These are phyloP conservation scores for Auriscalpium orientale DNA, from an alignment of 768 basidiomycete genomes.

Conservation along the genomic window DNA sequence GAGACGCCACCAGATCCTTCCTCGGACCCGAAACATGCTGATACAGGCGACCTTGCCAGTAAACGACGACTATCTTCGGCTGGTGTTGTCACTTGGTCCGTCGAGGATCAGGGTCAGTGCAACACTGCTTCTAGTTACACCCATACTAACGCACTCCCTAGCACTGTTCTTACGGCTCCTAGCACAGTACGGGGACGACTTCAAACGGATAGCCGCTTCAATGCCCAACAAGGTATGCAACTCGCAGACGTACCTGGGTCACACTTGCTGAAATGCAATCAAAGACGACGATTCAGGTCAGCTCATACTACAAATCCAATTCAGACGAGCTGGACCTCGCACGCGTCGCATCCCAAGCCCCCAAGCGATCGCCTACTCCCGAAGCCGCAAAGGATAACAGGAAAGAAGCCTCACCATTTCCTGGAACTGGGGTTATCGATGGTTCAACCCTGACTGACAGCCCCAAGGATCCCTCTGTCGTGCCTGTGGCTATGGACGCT, in stretches of 20 bases:
- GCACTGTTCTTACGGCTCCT: conserved; percentile 49
- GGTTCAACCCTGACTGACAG: background rate
- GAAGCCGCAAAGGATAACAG: conserved; percentile 12
- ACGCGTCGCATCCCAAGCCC: conserved; percentile 3
- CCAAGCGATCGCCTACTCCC: conserved; percentile 23
- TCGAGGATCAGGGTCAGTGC: conserved; percentile 52
- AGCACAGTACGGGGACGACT: conserved; percentile 56
- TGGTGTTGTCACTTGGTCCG: conserved; percentile 48
- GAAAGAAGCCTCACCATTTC: conserved; percentile 18
- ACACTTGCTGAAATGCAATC: background rate
- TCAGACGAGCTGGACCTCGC: conserved; percentile 33
- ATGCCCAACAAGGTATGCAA: conserved; percentile 55
- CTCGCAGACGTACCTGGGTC: background rate
- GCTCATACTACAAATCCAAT: conserved; percentile 42
- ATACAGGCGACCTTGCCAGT: too few relatives aligned
- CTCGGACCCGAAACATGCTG: too few relatives aligned
- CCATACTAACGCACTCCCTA: conserved; percentile 19
- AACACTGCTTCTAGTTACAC: conserved; percentile 12
- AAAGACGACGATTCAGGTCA: conserved; percentile 51
- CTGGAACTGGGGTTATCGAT: conserved; percentile 13
- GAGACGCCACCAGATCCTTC: conserved; percentile 19
- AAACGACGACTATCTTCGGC: conserved; percentile 11
- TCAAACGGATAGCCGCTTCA: conserved; percentile 59
- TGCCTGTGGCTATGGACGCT: too few relatives aligned
- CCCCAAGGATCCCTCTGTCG: background rate